Evolutionary conservation across 2,329 filamentous ascomycete species (phyloP).

Genomic region (Exophiala alcalophila): DNA sequence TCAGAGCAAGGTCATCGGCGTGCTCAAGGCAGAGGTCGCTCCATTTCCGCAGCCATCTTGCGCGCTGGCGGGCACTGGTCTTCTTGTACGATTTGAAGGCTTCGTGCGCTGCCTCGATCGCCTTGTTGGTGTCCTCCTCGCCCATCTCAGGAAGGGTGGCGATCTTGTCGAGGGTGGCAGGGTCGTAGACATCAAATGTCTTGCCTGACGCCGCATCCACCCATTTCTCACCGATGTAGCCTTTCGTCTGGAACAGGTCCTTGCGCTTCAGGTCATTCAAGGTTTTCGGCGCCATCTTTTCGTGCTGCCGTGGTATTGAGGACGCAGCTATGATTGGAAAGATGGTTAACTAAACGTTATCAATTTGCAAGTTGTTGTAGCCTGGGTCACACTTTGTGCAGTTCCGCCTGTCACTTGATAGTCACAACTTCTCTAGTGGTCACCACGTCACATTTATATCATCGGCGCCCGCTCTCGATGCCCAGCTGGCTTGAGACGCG

Average conservation of each 20-base stretch:
- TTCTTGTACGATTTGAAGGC: slow-evolving; percentile 64
- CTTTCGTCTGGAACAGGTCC: slow-evolving; percentile 31
- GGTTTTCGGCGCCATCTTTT: slow-evolving; percentile 20
- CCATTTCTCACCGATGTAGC: slow-evolving; percentile 53
- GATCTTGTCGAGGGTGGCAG: slow-evolving; percentile 75
- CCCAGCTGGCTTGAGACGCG: no score
- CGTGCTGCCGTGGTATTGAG: neutral
- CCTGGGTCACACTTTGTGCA: no score
- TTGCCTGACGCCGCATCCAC: slow-evolving; percentile 78
- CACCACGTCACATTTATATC: no score
- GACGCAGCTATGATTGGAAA: no score
- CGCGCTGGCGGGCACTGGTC: slow-evolving; percentile 59
- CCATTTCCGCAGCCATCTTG: slow-evolving; percentile 65
- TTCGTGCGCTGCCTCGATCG: slow-evolving; percentile 74
- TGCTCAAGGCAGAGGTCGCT: slow-evolving; percentile 65
- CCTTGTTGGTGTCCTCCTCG: slow-evolving; percentile 69
- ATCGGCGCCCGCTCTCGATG: no score
- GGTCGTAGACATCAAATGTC: slow-evolving; percentile 85
- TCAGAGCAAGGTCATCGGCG: slow-evolving; percentile 54
- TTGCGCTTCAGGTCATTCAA: slow-evolving; percentile 28
- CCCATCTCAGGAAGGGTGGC: slow-evolving; percentile 80
- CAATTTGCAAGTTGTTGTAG: no score
- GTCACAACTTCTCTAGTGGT: no score
- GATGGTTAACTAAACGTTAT: no score
- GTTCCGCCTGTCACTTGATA: no score